A percentile compares a stretch with the other conserved stretches of the same genome.
Conservation (phyloP, 2,329 filamentous ascomycete genomes). For the Colletotrichum sp. region DNA sequence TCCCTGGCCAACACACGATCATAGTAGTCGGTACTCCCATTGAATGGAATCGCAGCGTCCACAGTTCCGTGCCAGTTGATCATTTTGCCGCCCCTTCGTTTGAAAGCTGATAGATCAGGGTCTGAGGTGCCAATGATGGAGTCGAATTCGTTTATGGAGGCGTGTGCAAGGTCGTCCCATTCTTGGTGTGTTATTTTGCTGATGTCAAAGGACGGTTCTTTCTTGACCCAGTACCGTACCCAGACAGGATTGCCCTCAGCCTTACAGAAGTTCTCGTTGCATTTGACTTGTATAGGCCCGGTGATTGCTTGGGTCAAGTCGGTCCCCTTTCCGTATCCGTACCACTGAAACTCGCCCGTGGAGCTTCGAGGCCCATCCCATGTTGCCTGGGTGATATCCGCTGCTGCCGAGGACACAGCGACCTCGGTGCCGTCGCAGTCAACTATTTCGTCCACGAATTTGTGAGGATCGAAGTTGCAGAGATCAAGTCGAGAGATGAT, state of each 20-base stretch:
- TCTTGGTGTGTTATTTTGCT: not conserved
- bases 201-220: not conserved
- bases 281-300: conserved; percentile 25
- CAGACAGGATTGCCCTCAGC: not conserved
- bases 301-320: conserved; percentile 25
- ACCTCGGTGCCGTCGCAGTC: conserved; percentile 29
- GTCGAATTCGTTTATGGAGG: conserved; percentile 22
- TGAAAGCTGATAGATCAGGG: conserved; percentile 33
- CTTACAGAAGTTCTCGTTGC: accelerated
- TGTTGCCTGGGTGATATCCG: conserved; percentile 1
- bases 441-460: not conserved
- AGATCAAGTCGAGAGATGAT: conserved; percentile 37
- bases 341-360: not conserved
- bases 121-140: conserved; percentile 29
- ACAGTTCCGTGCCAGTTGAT: conserved; percentile 44
- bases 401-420: not conserved
- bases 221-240: not conserved
- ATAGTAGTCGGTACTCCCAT: conserved; percentile 33
- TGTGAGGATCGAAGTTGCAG: conserved; percentile 15
- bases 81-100: conserved; percentile 41
- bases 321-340: not conserved
- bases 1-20: conserved; percentile 28
- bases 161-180: conserved; percentile 15
- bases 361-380: conserved; percentile 12
- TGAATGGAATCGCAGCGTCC: conserved; percentile 39